Evolutionary conservation across 2,329 filamentous ascomycete species (phyloP).

Genomic region (Fusarium sp.): DNA sequence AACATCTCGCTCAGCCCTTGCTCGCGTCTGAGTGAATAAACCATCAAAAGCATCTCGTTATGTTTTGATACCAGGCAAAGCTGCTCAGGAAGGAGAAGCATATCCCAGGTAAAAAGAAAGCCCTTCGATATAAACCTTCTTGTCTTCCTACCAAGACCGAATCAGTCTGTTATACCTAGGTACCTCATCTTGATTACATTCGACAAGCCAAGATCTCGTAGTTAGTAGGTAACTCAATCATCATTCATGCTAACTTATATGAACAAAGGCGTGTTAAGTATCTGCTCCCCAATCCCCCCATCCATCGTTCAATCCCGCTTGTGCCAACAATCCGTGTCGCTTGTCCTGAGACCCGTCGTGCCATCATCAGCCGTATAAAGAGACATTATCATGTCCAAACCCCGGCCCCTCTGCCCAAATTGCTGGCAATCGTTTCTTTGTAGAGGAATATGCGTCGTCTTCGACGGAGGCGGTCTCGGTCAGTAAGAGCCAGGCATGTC

Average conservation of each 20-base stretch:
- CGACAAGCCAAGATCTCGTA: conserved; percentile 18
- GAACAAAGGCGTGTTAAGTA: background rate
- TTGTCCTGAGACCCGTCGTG: conserved; percentile 7
- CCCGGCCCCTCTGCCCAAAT: conserved; percentile 21
- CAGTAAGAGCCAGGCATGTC: background rate
- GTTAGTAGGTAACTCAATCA: background rate
- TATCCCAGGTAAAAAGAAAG: background rate
- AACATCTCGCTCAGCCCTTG: conserved; percentile 15
- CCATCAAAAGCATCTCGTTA: background rate
- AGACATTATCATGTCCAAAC: conserved; percentile 27
- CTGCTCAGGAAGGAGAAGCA: background rate
- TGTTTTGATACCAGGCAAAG: background rate
- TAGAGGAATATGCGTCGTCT: conserved; percentile 18
- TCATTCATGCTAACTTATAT: background rate
- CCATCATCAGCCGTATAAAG: conserved; percentile 15
- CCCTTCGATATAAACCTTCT: background rate
- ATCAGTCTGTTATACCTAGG: background rate
- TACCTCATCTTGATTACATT: background rate
- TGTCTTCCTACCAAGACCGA: background rate
- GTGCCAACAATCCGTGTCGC: conserved; percentile 5
- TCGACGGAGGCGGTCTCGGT: background rate
- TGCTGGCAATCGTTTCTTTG: conserved; percentile 8
- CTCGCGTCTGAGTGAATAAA: background rate
- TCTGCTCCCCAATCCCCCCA: background rate
- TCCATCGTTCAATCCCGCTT: background rate